A percentile compares a stretch with the other conserved stretches of the same genome.
Conservation (phyloP, 2,329 filamentous ascomycete genomes). For the Albifimbria verrucaria region DNA sequence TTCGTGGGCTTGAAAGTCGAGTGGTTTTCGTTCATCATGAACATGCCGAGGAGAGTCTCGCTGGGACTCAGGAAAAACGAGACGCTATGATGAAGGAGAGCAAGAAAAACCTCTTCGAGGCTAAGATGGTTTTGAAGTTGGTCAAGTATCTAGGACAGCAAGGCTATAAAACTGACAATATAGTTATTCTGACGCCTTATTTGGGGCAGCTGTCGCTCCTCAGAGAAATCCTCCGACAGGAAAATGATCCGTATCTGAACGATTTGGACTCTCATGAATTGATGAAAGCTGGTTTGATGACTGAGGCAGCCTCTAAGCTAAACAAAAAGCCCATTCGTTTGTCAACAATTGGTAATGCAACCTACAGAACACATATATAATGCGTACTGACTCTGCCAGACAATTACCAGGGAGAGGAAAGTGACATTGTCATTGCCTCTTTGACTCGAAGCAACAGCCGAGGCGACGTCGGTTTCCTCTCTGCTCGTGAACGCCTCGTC, state of each 20-base stretch:
- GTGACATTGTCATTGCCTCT: slow-evolving; percentile 66
- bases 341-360: slow-evolving; percentile 71
- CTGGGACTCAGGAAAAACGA: slow-evolving; percentile 45
- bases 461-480: slow-evolving; percentile 70
- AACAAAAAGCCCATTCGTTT: slow-evolving; percentile 54
- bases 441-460: slow-evolving; percentile 63
- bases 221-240: slow-evolving; percentile 44
- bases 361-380: neutral
- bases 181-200: slow-evolving; percentile 71
- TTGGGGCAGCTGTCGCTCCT: slow-evolving; percentile 64
- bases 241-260: slow-evolving; percentile 64
- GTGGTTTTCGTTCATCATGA: slow-evolving; percentile 71
- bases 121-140: slow-evolving; percentile 59
- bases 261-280: slow-evolving; percentile 66
- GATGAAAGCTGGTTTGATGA: slow-evolving; percentile 55
- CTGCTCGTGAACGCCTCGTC: slow-evolving; percentile 62
- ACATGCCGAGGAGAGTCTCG: too few species aligned
- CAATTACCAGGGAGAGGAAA: slow-evolving; percentile 78
- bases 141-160: slow-evolving; percentile 69
- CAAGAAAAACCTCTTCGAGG: slow-evolving; percentile 63
- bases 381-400: slow-evolving; percentile 47
- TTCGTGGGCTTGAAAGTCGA: slow-evolving; percentile 56
- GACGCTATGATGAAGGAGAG: slow-evolving; percentile 48
- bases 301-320: slow-evolving; percentile 46
- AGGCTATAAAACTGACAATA: slow-evolving; percentile 61